phyloP scores from a whole-genome alignment of 805 yeast species.

The Yarrowia sp. region DNA sequence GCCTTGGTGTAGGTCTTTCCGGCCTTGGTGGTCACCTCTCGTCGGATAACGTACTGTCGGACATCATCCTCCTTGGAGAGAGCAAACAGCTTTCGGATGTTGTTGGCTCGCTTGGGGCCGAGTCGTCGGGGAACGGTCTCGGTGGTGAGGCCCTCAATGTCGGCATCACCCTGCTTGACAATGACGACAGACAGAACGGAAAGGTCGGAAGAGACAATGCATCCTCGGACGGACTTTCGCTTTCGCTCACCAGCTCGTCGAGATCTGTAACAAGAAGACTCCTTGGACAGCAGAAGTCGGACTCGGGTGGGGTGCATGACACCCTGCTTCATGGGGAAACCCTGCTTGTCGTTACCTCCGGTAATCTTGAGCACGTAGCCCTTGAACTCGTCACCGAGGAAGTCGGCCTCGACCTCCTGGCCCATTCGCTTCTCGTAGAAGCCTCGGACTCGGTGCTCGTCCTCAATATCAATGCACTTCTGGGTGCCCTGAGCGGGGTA shows the following conservation, averaged over 20 bases:
- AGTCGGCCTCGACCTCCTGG: conserved; percentile 98
- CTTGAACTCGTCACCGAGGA: conserved; percentile 97
- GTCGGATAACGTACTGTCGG: conserved; percentile 90
- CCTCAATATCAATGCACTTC: conserved; percentile 96
- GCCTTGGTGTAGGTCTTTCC: conserved; percentile 99
- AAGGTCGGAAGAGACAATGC: conserved; percentile 95
- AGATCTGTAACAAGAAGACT: conserved; percentile 98
- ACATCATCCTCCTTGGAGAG: conserved; percentile 91
- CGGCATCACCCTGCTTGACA: conserved; percentile 96
- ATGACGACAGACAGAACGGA: conserved; percentile 91
- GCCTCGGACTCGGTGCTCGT: conserved; percentile 96
- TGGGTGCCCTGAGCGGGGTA: conserved; percentile 99
- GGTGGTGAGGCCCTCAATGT: conserved; percentile 95
- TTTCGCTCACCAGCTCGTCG: conserved; percentile 99
- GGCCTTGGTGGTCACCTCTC: conserved; percentile 91
- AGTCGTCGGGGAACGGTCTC: conserved; percentile 95
- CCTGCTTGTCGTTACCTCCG: conserved; percentile 99
- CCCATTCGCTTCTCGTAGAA: conserved; percentile 99
- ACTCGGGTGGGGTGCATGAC: conserved; percentile 99
- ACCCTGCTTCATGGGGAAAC: conserved; percentile 99
- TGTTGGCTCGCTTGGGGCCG: conserved; percentile 99
- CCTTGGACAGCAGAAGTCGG: conserved; percentile 87
- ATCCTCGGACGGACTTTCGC: conserved; percentile 99
- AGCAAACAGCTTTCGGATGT: conserved; percentile 99
- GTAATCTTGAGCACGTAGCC: conserved; percentile 98